phyloP scores from a whole-genome alignment of 805 yeast species.

The Kuraishia ogatae region DNA sequence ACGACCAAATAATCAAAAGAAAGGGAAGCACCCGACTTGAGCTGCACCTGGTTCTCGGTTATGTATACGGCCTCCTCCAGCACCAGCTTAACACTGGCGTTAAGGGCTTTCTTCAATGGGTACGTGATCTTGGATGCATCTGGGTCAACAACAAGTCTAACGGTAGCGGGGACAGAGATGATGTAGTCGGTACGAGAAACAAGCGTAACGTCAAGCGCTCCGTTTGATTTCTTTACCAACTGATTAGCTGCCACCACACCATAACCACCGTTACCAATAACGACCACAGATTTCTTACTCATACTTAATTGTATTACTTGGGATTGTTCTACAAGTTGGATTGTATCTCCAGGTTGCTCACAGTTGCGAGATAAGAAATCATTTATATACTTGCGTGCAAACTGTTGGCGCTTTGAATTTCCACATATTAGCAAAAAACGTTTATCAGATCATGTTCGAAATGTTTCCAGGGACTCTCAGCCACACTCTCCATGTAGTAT shows the following conservation, averaged over 20 bases:
- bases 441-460: no score
- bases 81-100: slow-evolving; percentile 13
- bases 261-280: slow-evolving; percentile 9
- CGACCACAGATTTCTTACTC: slow-evolving; percentile 3
- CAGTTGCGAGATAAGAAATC: background rate
- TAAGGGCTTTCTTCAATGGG: slow-evolving; percentile 12
- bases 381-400: background rate
- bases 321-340: background rate
- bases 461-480: no score
- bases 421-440: no score
- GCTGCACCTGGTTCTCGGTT: slow-evolving; percentile 9
- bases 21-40: slow-evolving; percentile 6
- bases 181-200: slow-evolving; percentile 8
- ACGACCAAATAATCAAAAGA: slow-evolving; percentile 17
- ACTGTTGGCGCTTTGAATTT: no score
- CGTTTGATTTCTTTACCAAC: background rate
- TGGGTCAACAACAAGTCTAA: slow-evolving; percentile 7
- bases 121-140: slow-evolving; percentile 4
- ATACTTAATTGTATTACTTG: background rate
- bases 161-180: slow-evolving; percentile 8
- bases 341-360: no score
- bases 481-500: no score
- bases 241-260: slow-evolving; percentile 6
- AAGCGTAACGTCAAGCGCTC: slow-evolving; percentile 6
- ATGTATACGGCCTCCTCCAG: slow-evolving; percentile 13